These are phyloP conservation scores for Pichia sp. DNA, from an alignment of 1,139 yeast genomes.

Conservation along the genomic window DNA sequence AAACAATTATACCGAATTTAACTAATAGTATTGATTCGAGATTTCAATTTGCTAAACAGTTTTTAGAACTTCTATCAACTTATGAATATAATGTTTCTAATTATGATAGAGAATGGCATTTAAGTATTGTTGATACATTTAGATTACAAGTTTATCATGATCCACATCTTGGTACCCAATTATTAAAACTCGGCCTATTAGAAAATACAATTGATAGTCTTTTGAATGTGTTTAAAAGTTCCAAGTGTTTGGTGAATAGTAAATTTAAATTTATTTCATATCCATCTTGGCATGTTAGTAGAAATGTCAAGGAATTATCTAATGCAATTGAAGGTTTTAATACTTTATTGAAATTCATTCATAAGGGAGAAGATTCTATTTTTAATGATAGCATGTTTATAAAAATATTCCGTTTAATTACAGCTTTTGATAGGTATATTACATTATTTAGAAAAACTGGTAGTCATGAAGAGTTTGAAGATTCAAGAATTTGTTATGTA, in stretches of 20 bases:
- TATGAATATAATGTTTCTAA: constrained; percentile 41
- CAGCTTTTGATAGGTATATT: constrained; percentile 50
- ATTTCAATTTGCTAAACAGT: constrained; percentile 44
- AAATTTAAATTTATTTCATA: constrained; percentile 2
- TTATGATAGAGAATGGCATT: constrained; percentile 60
- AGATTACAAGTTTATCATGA: constrained; percentile 47
- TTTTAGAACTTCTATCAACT: constrained; percentile 50
- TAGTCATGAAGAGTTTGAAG: constrained; percentile 57
- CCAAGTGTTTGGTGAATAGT: constrained; percentile 4
- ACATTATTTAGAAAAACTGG: constrained; percentile 54
- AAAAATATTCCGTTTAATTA: constrained; percentile 19
- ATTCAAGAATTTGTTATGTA: constrained; percentile 42
- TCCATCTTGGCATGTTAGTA: constrained; percentile 6
- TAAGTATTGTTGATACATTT: constrained; percentile 48
- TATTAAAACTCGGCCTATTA: constrained; percentile 35
- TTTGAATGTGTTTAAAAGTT: constrained; percentile 12
- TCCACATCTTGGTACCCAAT: constrained; percentile 31
- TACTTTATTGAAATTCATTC: constrained; percentile 22
- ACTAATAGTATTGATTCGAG: constrained; percentile 44
- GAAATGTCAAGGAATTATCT: constrained; percentile 7
- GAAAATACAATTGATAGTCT: constrained; percentile 34
- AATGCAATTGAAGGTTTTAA: constrained; percentile 19
- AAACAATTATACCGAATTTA: constrained; percentile 47
- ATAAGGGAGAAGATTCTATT: constrained; percentile 19
- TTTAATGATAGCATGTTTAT: constrained; percentile 17